phyloP scores from a whole-genome alignment of 176 grass and related monocot genomes.

The Oryza glaberrima region DNA sequence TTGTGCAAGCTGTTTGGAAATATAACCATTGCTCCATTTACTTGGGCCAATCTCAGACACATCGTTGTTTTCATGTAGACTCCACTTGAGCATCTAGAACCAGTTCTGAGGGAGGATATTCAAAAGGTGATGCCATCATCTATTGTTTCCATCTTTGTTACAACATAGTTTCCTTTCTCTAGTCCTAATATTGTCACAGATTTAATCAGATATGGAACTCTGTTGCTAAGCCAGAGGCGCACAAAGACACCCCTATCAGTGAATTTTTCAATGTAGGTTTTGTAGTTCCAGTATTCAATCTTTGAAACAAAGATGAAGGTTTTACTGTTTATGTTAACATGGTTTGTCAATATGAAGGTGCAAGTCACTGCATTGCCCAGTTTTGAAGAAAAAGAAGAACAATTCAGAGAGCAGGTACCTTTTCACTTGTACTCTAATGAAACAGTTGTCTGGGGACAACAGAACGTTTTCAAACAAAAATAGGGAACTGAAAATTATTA shows the following conservation, averaged over 20 bases:
- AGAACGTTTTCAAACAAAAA: not conserved
- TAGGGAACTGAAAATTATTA: not conserved
- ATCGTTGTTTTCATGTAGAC: slow-evolving; percentile 66
- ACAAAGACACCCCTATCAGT: slow-evolving; percentile 88
- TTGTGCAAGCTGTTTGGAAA: slow-evolving; percentile 19
- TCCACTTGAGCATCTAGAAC: slow-evolving; percentile 88
- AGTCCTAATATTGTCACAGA: slow-evolving; percentile 44
- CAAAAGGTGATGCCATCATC: slow-evolving; percentile 71
- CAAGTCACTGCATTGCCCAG: slow-evolving; percentile 88
- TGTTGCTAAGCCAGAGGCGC: slow-evolving; percentile 86
- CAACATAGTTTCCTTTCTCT: slow-evolving; percentile 16
- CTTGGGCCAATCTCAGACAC: slow-evolving; percentile 28
- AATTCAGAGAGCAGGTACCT: slow-evolving; percentile 85
- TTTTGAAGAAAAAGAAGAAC: slow-evolving; percentile 98
- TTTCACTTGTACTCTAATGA: slow-evolving; percentile 26
- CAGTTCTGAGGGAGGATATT: slow-evolving; percentile 94
- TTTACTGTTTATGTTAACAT: slow-evolving; percentile 27
- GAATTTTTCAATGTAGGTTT: slow-evolving; percentile 89
- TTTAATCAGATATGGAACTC: slow-evolving; percentile 91
- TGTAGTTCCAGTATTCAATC: not conserved
- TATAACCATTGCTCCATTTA: slow-evolving; percentile 24
- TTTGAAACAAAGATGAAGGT: slow-evolving; percentile 5
- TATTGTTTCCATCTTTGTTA: slow-evolving; percentile 31
- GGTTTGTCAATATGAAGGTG: slow-evolving; percentile 62
- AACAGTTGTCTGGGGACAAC: not conserved